phyloP scores from a whole-genome alignment of 768 basidiomycete species.

The Cystofilobasidium bisporidii region DNA sequence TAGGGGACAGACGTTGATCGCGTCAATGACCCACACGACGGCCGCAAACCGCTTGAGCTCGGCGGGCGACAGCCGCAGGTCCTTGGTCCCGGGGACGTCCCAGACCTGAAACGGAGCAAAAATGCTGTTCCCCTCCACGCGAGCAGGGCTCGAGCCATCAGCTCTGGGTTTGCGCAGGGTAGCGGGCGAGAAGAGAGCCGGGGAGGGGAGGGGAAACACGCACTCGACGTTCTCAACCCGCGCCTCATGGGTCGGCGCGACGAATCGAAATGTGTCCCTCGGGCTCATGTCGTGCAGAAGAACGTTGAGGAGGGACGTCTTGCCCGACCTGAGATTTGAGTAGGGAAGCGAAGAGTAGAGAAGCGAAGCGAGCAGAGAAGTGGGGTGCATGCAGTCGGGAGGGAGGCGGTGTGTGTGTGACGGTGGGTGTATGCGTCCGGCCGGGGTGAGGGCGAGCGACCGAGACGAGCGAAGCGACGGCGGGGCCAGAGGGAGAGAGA shows the following conservation, averaged over 20 bases:
- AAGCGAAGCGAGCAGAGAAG: too few species aligned
- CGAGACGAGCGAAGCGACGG: too few species aligned
- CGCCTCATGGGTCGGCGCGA: constrained; percentile 11
- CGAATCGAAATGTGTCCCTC: constrained; percentile 10
- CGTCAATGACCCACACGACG: constrained; percentile 16
- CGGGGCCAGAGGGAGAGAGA: too few species aligned
- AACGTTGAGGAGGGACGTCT: constrained; percentile 5
- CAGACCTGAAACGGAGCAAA: constrained; percentile 20
- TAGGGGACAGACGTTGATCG: constrained; percentile 16
- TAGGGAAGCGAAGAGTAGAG: too few species aligned
- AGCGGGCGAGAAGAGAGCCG: too few species aligned
- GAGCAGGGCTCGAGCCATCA: neutral
- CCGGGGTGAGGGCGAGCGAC: too few species aligned
- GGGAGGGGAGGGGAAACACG: neutral
- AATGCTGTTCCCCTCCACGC: neutral
- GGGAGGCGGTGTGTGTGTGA: too few species aligned
- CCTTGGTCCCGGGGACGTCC: constrained; percentile 8
- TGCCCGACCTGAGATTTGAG: constrained; percentile 19
- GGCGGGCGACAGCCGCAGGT: neutral
- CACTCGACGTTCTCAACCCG: constrained; percentile 16
- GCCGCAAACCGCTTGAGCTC: constrained; percentile 7
- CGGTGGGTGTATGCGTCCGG: too few species aligned
- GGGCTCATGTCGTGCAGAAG: constrained; percentile 10
- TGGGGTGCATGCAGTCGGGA: too few species aligned
- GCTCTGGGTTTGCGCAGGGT: too few species aligned